Evolutionary conservation across 2,329 filamentous ascomycete genomes (phyloP), one percentile per base, ranked within the genome.

Genomic region (Mycogone perniciosa): DNA sequence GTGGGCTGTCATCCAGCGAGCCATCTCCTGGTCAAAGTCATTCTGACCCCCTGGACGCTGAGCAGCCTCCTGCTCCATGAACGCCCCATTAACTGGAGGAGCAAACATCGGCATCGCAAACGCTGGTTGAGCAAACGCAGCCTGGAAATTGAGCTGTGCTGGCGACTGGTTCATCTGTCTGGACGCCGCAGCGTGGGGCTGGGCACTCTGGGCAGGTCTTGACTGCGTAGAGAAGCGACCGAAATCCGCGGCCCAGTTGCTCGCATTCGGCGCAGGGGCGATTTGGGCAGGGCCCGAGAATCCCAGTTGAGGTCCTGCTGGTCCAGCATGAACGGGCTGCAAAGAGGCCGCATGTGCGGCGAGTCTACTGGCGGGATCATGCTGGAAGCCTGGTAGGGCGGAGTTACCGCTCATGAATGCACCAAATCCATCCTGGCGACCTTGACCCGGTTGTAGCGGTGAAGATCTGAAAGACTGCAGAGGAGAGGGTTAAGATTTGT

Each of bases 11-110:
- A 73, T 69, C 71, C 71, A 74, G 27, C 59, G 61, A 5, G 64
- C 62, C 65, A 74, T 70, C 39, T 74, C 70, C 35, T 65, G 55
- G 44, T 71, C 65, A 33, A 73, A 72, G n/a, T 71, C 68, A 10
- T 62, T 56, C 44, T 66, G 63, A 4, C 55, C 55, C 2, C 35
- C 54, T 3, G 56, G 59, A 6, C 54, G 56, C 34, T 63, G 60
- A 3, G 60, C 54, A 5, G 48, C 43, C 9, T 46, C 57, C 8
- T 58, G 54, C 6, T 60, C 57, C 54, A 63, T 59, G 37, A 63
- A 59, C 2, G 58, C 58, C 1, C 57, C 58, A 11, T 57, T 62
- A 0, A 60, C 56, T 4, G 61, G 43, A 7, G 46, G 20, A 34
- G 20, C 47, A 13, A 51, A 51, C 39, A 65, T 56, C 20, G 66